Evolutionary conservation across 768 basidiomycete genomes (phyloP).

Genomic region (Tricholoma furcatifolium): DNA sequence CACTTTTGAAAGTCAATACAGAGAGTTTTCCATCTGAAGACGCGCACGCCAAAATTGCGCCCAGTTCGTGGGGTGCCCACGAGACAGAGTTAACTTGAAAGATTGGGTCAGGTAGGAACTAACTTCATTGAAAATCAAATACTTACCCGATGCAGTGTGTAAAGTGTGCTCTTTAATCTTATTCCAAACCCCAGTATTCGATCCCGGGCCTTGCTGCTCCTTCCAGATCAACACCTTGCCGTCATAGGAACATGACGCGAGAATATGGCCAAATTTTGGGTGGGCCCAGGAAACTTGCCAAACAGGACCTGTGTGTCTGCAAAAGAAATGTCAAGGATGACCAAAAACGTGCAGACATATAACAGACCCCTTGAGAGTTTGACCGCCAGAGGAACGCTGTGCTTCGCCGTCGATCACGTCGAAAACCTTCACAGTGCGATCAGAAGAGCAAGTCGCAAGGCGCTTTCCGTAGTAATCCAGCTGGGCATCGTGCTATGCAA

Average conservation of each 20-base stretch:
- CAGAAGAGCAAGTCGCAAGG: constrained; percentile 94
- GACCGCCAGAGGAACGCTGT: constrained; percentile 57
- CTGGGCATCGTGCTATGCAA: constrained; percentile 90
- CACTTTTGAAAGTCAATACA: constrained; percentile 95
- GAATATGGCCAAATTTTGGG: constrained; percentile 94
- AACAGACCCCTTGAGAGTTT: constrained; percentile 77
- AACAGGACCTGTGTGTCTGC: constrained; percentile 92
- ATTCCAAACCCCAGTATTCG: constrained; percentile 70
- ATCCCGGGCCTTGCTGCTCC: constrained; percentile 67
- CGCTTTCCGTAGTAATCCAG: constrained; percentile 97
- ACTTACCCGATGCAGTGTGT: constrained; percentile 89
- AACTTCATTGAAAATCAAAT: neutral
- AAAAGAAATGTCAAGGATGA: constrained; percentile 1
- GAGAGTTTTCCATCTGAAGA: constrained; percentile 97
- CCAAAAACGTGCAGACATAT: neutral
- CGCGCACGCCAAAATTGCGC: constrained; percentile 94
- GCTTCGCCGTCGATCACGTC: constrained; percentile 90
- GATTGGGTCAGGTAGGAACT: neutral
- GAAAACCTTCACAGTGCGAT: constrained; percentile 93
- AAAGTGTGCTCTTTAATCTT: constrained; percentile 95
- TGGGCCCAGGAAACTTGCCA: constrained; percentile 99
- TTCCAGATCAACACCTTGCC: constrained; percentile 99
- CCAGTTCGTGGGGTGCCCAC: constrained; percentile 99
- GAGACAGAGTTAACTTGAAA: constrained; percentile 89
- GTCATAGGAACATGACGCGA: constrained; percentile 98